Conservation (phyloP, 345 rosid genomes). For the Camelina sativa region DNA sequence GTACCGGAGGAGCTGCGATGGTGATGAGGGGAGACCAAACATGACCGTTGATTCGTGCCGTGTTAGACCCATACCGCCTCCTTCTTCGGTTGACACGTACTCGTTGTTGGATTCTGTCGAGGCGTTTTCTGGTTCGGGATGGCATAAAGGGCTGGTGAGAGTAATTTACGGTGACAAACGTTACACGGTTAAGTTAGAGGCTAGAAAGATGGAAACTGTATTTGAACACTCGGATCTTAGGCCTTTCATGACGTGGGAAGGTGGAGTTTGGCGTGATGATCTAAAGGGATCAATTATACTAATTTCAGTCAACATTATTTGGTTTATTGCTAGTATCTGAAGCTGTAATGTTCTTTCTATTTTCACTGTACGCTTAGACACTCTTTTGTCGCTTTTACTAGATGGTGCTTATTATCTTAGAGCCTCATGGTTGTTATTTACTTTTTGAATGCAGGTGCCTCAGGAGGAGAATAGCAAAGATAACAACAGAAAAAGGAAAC, state of each 20-base stretch:
- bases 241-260: constrained; percentile 62
- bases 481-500: no score
- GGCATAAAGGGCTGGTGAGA: constrained; percentile 62
- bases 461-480: no score
- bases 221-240: constrained; percentile 52
- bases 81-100: constrained; percentile 44
- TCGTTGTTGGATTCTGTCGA: constrained; percentile 63
- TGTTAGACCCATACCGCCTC: constrained; percentile 61
- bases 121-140: constrained; percentile 39
- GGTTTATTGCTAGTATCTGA: neutral
- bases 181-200: constrained; percentile 51
- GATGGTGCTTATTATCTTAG: no score
- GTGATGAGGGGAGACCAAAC: constrained; percentile 38
- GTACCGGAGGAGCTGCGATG: constrained; percentile 34
- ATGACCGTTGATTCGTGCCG: constrained; percentile 39
- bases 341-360: no score
- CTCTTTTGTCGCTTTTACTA: no score
- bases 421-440: no score
- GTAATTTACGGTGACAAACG: constrained; percentile 47
- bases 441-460: no score
- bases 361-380: no score
- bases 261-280: constrained; percentile 55
- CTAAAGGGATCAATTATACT: constrained; percentile 51
- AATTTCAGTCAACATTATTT: neutral
- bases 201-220: constrained; percentile 46